Evolutionary conservation across 192 early-diverging fungal genomes (phyloP), one percentile per base, ranked within the genome.

Genomic region (Pilaira anomala): DNA sequence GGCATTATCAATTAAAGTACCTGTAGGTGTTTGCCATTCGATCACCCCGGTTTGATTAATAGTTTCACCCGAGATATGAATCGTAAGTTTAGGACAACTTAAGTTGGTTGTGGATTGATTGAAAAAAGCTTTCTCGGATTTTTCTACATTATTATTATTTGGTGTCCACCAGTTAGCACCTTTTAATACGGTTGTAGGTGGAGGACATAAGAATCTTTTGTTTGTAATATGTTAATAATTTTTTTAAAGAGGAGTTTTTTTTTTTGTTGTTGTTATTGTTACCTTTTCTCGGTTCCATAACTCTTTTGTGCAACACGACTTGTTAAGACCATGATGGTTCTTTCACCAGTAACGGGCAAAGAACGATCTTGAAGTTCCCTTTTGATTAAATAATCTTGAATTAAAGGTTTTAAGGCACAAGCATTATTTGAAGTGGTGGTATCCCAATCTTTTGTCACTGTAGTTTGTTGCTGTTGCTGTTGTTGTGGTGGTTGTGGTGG

Each of bases 251-350:
- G 3, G 8, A 39, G 22, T n/a, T 26, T 25, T 25, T 33, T 12
- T 51, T 55, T 33, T 51, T n/a, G n/a, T n/a, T n/a, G n/a, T n/a
- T n/a, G n/a, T n/a, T n/a, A n/a, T n/a, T n/a, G n/a, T n/a, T 66
- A 85, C 78, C 94, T 82, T 76, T 94, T 95, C 67, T 97, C 95
- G 29, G 86, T 89, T n/a, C 93, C 95, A 63, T 97, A 97, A 5
- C 87, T 90, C 58, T 97, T 97, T 78, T 97, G 94, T 2, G 88
- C 93, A 1, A 94, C 93, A 45, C 89, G 91, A 19, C 89, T 85
- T 22, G 91, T 92, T 46, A 91, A 69, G n/a, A 96, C 82, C 67
- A 93, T 73, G 11, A 94, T 80, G 68, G 83, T 84, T 46, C 74
- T 83, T 78, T 83, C 79, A 16, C 81, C 80, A 11, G 73, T 66